Conservation (phyloP, 805 yeast genomes). For the Starmerella ratchasimensis region DNA sequence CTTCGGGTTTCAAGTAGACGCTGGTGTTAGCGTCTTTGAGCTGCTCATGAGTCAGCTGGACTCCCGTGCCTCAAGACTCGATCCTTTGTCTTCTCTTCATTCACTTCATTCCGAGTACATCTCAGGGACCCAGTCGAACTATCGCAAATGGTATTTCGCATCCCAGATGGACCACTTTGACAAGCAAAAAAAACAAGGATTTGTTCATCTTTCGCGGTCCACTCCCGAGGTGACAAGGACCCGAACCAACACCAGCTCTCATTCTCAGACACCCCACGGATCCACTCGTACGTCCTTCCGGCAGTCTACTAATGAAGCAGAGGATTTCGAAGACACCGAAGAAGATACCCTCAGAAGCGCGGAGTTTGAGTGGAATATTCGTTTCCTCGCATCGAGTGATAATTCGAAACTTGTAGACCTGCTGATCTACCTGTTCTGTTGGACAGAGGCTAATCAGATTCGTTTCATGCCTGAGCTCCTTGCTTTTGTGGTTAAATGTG, state of each 20-base stretch:
- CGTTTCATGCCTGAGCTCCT: slow-evolving; percentile 83
- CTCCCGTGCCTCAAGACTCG: slow-evolving; percentile 55
- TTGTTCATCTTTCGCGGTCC: neutral
- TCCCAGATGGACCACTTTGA: slow-evolving; percentile 47
- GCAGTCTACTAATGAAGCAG: neutral
- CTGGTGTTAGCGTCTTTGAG: slow-evolving; percentile 52
- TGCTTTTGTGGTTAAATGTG: slow-evolving; percentile 72
- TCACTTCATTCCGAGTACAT: slow-evolving; percentile 62
- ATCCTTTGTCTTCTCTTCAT: slow-evolving; percentile 40
- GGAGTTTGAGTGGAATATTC: slow-evolving; percentile 31
- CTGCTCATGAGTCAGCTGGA: slow-evolving; percentile 48
- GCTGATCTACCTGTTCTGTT: slow-evolving; percentile 54
- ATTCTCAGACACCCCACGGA: neutral
- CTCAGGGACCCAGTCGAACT: slow-evolving; percentile 57
- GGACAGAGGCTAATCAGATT: slow-evolving; percentile 85
- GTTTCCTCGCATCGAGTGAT: slow-evolving; percentile 38
- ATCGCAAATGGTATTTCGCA: slow-evolving; percentile 65
- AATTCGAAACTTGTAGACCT: slow-evolving; percentile 49
- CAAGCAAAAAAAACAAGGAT: neutral
- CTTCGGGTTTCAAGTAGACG: slow-evolving; percentile 60
- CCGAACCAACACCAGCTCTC: neutral
- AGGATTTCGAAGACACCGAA: slow-evolving; percentile 1
- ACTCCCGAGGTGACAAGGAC: neutral
- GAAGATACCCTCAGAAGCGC: slow-evolving; percentile 41
- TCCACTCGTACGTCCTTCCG: too few relatives aligned